A percentile compares a stretch with the other conserved stretches of the same genome.
phyloP scores from a whole-genome alignment of 176 grass and related monocot genomes.

The Oryza australiensis region DNA sequence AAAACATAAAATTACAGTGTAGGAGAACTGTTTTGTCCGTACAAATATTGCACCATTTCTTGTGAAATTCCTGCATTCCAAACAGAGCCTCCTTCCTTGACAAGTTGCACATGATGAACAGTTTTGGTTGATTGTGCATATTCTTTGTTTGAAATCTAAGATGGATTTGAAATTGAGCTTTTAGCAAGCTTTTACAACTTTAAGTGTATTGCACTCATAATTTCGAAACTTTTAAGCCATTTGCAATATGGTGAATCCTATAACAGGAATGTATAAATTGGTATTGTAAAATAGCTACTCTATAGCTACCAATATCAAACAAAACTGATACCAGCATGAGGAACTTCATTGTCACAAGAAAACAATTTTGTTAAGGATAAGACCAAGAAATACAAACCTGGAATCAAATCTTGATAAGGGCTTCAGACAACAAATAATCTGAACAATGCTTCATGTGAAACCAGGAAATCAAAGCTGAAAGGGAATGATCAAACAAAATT shows the following conservation, averaged over 20 bases:
- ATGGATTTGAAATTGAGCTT: not conserved
- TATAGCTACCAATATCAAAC: not conserved
- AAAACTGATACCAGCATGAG: not conserved
- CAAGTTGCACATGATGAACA: too few relatives aligned
- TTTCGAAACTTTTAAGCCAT: not conserved
- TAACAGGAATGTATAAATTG: too few relatives aligned
- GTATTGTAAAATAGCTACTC: not conserved
- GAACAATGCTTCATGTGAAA: constrained; percentile 30
- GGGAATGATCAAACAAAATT: not conserved
- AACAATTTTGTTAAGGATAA: not conserved
- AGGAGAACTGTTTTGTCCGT: too few relatives aligned
- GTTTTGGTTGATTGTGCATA: too few relatives aligned
- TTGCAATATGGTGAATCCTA: not conserved
- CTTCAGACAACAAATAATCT: not conserved
- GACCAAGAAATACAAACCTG: constrained; percentile 23
- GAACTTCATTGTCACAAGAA: not conserved
- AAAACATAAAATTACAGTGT: not conserved
- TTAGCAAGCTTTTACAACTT: not conserved
- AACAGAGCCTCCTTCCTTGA: too few relatives aligned
- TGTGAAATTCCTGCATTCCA: too few relatives aligned
- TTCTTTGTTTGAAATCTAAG: not conserved
- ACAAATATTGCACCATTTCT: too few relatives aligned
- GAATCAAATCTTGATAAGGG: constrained; percentile 10
- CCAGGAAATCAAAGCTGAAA: not conserved
- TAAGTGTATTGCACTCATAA: not conserved